phyloP scores from a whole-genome alignment of 257 asterid genomes.

The Nicotiana attenuata region DNA sequence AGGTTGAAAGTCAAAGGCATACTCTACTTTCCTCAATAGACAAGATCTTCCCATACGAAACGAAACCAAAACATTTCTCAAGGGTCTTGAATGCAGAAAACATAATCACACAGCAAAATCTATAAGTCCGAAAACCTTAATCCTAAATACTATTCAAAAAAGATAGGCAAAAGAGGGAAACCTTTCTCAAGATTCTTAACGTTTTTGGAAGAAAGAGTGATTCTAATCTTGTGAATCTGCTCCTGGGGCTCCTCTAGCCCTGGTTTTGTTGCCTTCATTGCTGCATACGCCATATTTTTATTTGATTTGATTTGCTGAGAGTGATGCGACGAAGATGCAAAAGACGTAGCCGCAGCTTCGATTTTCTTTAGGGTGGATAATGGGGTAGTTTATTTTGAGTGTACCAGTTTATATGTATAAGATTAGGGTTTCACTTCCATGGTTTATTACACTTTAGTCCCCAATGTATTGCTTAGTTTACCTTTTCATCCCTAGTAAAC shows the following conservation, averaged over 20 bases:
- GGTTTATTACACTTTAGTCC: neutral
- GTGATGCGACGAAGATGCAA: neutral
- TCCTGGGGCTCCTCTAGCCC: constrained; percentile 48
- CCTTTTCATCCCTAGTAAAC: neutral
- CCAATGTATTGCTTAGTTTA: neutral
- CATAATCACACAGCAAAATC: neutral
- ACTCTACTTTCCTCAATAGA: neutral
- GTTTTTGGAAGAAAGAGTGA: constrained; percentile 31
- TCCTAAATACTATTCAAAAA: neutral
- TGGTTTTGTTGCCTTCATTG: constrained; percentile 51
- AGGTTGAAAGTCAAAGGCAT: neutral
- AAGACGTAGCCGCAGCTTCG: neutral
- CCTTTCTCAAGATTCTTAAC: constrained; percentile 62
- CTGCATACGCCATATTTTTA: constrained; percentile 43
- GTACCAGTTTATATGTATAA: neutral
- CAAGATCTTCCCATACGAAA: neutral
- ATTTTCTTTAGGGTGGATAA: neutral
- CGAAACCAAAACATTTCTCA: neutral
- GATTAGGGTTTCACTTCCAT: neutral
- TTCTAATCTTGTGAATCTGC: constrained; percentile 47
- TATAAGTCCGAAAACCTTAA: neutral
- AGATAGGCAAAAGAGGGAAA: neutral
- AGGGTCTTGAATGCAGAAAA: neutral
- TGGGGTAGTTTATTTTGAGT: neutral
- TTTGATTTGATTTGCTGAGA: neutral